Evolutionary conservation across 768 basidiomycete species (phyloP).

Genomic region (Lactarius tabidus): DNA sequence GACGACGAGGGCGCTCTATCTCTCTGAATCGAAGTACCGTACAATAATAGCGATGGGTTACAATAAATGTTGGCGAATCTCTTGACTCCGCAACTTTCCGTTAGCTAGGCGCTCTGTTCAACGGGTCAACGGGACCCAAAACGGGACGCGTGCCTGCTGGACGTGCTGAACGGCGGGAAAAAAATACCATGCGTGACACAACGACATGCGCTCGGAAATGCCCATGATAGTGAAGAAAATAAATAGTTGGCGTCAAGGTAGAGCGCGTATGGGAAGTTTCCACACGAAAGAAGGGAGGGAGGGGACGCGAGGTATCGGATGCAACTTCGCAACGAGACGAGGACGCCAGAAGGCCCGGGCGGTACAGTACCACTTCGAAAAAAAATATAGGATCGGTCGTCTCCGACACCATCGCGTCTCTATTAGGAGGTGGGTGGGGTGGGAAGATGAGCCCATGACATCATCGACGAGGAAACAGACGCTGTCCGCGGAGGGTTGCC

Average conservation of each 20-base stretch:
- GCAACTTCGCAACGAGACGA: neutral
- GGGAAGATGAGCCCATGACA: neutral
- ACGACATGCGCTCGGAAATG: neutral
- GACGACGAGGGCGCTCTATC: neutral
- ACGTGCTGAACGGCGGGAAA: neutral
- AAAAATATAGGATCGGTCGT: neutral
- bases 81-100: neutral
- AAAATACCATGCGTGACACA: neutral
- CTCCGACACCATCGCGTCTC: neutral
- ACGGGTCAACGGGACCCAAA: too few relatives aligned
- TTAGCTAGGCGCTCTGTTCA: neutral
- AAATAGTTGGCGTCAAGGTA: neutral
- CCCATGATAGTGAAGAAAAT: neutral
- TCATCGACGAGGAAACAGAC: constrained; percentile 16
- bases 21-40: neutral
- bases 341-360: neutral
- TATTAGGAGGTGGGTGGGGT: too few relatives aligned
- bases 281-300: neutral
- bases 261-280: neutral
- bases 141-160: neutral
- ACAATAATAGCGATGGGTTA: neutral
- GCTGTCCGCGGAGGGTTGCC: constrained; percentile 13
- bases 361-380: neutral
- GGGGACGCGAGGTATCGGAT: neutral
- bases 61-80: neutral